A percentile compares a stretch with the other conserved stretches of the same genome.
phyloP scores from a whole-genome alignment of 1,139 yeast species.

The Yamadazyma mexicana region DNA sequence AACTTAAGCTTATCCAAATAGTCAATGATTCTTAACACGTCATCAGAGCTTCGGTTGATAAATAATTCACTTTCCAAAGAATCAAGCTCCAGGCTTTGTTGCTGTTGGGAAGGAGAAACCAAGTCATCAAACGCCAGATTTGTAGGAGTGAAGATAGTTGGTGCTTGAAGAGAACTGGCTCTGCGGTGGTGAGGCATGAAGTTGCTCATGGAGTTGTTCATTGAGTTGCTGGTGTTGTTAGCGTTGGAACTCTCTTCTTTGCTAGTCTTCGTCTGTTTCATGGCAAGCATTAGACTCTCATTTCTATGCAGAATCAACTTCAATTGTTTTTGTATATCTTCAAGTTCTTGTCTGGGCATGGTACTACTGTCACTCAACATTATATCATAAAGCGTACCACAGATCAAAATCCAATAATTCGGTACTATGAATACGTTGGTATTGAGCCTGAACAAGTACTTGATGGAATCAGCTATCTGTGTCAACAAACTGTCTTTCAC shows the following conservation, averaged over 20 bases:
- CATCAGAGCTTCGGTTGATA: constrained; percentile 33
- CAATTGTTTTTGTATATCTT: constrained; percentile 49
- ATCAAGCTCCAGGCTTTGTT: constrained; percentile 9
- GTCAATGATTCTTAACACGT: constrained; percentile 31
- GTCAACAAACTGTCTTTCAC: constrained; percentile 24
- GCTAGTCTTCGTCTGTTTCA: constrained; percentile 18
- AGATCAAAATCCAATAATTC: constrained; percentile 64
- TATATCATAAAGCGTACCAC: constrained; percentile 40
- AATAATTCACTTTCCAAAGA: constrained; percentile 18
- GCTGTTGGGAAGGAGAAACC: constrained; percentile 9
- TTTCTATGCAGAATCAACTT: constrained; percentile 66
- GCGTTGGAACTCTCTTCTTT: constrained; percentile 20
- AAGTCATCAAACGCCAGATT: constrained; percentile 9
- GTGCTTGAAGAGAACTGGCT: constrained; percentile 13
- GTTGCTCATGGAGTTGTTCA: no score
- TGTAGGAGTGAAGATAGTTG: constrained; percentile 6
- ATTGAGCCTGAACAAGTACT: constrained; percentile 55
- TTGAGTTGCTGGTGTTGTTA: no score
- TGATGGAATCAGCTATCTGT: constrained; percentile 34
- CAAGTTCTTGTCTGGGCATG: constrained; percentile 22
- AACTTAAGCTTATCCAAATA: constrained; percentile 34
- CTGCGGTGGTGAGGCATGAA: constrained; percentile 63
- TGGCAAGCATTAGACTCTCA: constrained; percentile 65
- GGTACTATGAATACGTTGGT: constrained; percentile 80
- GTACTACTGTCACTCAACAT: constrained; percentile 32